Conservation (phyloP, 2,329 filamentous ascomycete genomes). For the Penicillium sp. region DNA sequence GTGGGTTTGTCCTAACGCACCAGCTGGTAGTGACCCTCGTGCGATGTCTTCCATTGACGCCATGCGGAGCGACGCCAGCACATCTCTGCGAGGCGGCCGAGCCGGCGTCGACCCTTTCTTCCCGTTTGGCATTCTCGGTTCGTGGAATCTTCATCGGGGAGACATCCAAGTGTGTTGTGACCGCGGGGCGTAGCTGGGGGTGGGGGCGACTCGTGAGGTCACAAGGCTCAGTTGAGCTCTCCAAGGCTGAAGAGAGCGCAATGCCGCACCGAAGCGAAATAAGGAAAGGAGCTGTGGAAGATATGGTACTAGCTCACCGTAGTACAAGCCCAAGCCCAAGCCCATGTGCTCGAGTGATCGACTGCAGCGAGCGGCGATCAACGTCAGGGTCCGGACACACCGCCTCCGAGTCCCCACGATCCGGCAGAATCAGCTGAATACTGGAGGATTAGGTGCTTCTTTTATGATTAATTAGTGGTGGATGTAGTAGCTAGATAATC, state of each 20-base stretch:
- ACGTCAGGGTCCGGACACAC: neutral
- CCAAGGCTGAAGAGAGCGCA: neutral
- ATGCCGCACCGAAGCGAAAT: neutral
- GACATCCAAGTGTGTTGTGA: neutral
- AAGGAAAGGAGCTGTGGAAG: neutral
- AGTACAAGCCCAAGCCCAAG: neutral
- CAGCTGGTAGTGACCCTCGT: slow-evolving; percentile 80
- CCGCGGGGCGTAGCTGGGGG: neutral
- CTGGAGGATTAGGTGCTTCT: too few relatives aligned
- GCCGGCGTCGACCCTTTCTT: slow-evolving; percentile 47
- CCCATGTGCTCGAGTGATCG: neutral
- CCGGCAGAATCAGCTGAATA: neutral
- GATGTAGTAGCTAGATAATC: too few relatives aligned
- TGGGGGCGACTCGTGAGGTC: neutral
- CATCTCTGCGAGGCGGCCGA: slow-evolving; percentile 51
- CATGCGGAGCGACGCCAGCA: slow-evolving; percentile 77
- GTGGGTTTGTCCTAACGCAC: slow-evolving; percentile 51
- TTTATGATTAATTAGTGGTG: too few relatives aligned
- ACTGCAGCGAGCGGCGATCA: slow-evolving; percentile 2
- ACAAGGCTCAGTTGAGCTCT: neutral
- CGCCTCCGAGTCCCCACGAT: neutral
- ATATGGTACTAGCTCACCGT: neutral
- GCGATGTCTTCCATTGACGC: slow-evolving; percentile 75
- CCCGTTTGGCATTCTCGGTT: slow-evolving; percentile 52
- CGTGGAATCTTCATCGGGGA: slow-evolving; percentile 32